Evolutionary conservation across 139 green algal genomes (phyloP).

Genomic region (Tetratostichococcus sp.): DNA sequence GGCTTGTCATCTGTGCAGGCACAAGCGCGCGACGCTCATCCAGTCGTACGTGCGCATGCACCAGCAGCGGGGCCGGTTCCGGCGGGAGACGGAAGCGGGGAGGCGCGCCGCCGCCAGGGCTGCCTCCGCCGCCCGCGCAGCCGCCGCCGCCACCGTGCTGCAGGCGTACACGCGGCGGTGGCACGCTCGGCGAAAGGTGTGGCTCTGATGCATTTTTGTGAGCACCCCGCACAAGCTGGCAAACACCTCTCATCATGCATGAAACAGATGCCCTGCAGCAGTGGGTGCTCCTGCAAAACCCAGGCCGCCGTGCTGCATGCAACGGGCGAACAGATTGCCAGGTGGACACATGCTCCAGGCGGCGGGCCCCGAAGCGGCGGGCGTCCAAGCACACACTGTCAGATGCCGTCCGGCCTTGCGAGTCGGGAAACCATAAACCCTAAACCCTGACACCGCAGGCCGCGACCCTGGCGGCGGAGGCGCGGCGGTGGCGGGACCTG

Average conservation of each 20-base stretch:
- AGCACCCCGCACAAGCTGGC: too few relatives aligned
- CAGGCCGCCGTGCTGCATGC: too few relatives aligned
- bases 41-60: constrained; percentile 40
- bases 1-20: constrained; percentile 5
- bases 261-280: too few relatives aligned
- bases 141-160: constrained; percentile 27
- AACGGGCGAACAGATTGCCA: too few relatives aligned
- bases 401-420: too few relatives aligned
- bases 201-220: not conserved
- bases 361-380: too few relatives aligned
- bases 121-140: not conserved
- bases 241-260: too few relatives aligned
- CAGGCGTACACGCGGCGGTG: constrained; percentile 33
- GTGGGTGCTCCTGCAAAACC: too few relatives aligned
- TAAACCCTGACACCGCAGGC: constrained; percentile 14
- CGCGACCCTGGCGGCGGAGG: constrained; percentile 24
- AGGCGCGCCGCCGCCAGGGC: constrained; percentile 19
- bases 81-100: constrained; percentile 39
- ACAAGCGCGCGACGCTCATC: constrained; percentile 26
- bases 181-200: constrained; percentile 19
- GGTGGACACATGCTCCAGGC: too few relatives aligned
- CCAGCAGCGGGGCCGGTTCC: constrained; percentile 29
- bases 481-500: constrained; percentile 22
- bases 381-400: too few relatives aligned
- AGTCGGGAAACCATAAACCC: too few relatives aligned